phyloP scores from a whole-genome alignment of 2,329 filamentous ascomycete genomes.

The Aspergillus spinulosporus region DNA sequence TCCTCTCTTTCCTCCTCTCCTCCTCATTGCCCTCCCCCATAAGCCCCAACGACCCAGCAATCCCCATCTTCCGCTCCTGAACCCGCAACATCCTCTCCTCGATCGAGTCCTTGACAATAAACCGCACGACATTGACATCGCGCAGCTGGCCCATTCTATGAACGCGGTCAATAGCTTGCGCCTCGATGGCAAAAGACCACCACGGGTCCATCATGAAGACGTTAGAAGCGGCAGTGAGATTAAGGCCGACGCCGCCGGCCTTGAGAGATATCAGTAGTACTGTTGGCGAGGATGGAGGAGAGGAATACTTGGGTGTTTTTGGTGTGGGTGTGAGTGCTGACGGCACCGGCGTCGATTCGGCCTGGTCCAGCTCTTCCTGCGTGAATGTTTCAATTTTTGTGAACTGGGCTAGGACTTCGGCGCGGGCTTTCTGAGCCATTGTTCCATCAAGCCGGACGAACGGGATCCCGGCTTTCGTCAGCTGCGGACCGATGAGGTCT shows the following conservation, averaged over 20 bases:
- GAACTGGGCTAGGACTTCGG: slow-evolving; percentile 76
- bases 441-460: slow-evolving; percentile 89
- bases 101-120: slow-evolving; percentile 86
- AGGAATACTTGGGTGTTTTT: slow-evolving; percentile 9
- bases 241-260: slow-evolving; percentile 90
- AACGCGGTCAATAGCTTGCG: slow-evolving; percentile 95
- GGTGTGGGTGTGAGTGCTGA: slow-evolving; percentile 13
- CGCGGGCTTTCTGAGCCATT: slow-evolving; percentile 81
- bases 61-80: slow-evolving; percentile 84
- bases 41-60: slow-evolving; percentile 91
- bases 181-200: slow-evolving; percentile 98
- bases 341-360: slow-evolving; percentile 22
- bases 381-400: slow-evolving; percentile 45
- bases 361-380: slow-evolving; percentile 39
- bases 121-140: slow-evolving; percentile 82
- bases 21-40: slow-evolving; percentile 89
- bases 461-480: slow-evolving; percentile 69
- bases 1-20: slow-evolving; percentile 83
- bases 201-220: slow-evolving; percentile 99
- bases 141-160: slow-evolving; percentile 93
- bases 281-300: slow-evolving; percentile 23
- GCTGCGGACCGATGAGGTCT: slow-evolving; percentile 80
- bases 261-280: slow-evolving; percentile 81
- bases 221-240: slow-evolving; percentile 81
- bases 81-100: slow-evolving; percentile 93